Evolutionary conservation across 345 rosid species (phyloP), one percentile per base, ranked within the genome.

Genomic region (Schrenkiella parvula): DNA sequence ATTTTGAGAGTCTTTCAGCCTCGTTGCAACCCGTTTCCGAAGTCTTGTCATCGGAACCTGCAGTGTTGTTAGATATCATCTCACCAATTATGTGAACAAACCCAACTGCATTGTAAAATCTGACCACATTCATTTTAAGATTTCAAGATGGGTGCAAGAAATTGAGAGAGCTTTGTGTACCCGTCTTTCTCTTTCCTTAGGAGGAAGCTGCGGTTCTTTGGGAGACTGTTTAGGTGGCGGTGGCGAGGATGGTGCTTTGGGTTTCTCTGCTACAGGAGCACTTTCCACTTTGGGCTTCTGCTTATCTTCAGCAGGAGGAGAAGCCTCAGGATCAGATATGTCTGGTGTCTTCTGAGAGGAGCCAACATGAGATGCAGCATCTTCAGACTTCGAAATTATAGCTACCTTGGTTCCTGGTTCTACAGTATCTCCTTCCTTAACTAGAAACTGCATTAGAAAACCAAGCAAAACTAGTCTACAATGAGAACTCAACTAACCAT

Each of bases 391-490:
- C 4, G 92, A 91, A 72, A 93, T 93, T 51, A 86, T 76, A 61
- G 98, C 97, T 64, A 93, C 79, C 75, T 82, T 93, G 71, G 82
- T 71, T 66, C 97, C 96, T 0, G 98, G 96, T 58, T 89, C 97
- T 51, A 93, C 98, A 34, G 96, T 93, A 48, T 91, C 98, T 9
- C 98, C 98, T 84, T 87, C 98, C 76, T 88, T 91, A 47, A 91
- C 98, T 54, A 87, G 66, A 68, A 83, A 82, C 98, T 91, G 83
- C 60, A 31, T 31, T 31, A 32, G 44, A 47, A 34, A 29, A 64
- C 56, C 18, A 5, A 47, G 48, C 44, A 31, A 64, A 47, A 64
- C 57, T 32, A 13, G 43, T 28, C 8, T 19, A 32, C 32, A 50
- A 17, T 21, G 58, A 34, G 37, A n/a, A n/a, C n/a, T n/a, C n/a